phyloP scores from a whole-genome alignment of 176 grass and related monocot genomes.

The Microstegium vimineum region DNA sequence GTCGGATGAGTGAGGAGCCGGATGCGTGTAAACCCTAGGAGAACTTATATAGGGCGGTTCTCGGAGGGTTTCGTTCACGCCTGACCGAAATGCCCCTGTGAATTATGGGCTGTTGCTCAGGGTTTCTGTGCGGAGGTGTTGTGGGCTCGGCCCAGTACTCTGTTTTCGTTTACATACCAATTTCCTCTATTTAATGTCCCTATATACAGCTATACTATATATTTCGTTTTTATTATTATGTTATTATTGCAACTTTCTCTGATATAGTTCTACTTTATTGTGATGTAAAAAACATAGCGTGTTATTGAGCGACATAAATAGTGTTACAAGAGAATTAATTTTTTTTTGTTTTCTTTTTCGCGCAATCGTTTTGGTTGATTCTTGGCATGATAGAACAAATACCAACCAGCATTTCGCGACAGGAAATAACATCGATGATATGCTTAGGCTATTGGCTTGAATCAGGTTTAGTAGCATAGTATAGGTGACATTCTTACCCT shows the following conservation, averaged over 20 bases:
- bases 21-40: constrained; percentile 38
- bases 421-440: neutral
- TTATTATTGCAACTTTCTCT: too few relatives aligned
- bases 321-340: too few relatives aligned
- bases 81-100: constrained; percentile 27
- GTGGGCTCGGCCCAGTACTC: neutral
- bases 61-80: constrained; percentile 22
- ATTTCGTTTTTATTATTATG: too few relatives aligned
- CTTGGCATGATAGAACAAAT: neutral
- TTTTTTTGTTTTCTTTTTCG: neutral
- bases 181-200: neutral
- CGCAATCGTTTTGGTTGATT: neutral
- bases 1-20: neutral
- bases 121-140: neutral
- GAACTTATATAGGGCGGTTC: constrained; percentile 7
- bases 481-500: too few relatives aligned
- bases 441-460: neutral
- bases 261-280: too few relatives aligned
- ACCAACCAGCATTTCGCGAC: neutral
- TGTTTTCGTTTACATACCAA: neutral
- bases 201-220: too few relatives aligned
- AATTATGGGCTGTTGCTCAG: neutral
- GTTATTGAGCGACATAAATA: too few relatives aligned
- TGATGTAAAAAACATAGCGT: too few relatives aligned
- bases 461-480: too few relatives aligned